phyloP scores from a whole-genome alignment of 2,329 filamentous ascomycete species.

The Alternaria alternata region DNA sequence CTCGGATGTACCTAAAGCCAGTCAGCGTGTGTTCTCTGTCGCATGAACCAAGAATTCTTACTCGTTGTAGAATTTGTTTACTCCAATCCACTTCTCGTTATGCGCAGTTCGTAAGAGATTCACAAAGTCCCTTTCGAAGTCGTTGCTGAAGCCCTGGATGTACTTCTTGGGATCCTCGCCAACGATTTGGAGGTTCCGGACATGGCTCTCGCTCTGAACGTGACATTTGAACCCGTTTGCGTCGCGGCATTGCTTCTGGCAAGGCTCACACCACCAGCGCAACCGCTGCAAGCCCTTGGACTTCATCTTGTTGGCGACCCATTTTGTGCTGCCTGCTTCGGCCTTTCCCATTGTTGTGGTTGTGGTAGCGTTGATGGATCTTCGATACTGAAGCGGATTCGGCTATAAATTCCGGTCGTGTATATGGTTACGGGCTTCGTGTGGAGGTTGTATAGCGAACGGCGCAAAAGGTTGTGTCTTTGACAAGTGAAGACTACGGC shows the following conservation, averaged over 20 bases:
- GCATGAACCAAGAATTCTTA: slow-evolving; percentile 44
- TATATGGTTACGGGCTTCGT: background rate
- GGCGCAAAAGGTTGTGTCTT: background rate
- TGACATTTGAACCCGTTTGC: slow-evolving; percentile 79
- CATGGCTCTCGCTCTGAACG: slow-evolving; percentile 82
- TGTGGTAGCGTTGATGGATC: background rate
- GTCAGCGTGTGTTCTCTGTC: background rate
- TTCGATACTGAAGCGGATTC: background rate
- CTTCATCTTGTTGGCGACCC: slow-evolving; percentile 90
- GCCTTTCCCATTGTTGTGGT: slow-evolving; percentile 77
- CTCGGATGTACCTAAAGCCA: background rate
- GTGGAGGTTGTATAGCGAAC: background rate
- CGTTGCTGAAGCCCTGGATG: slow-evolving; percentile 81
- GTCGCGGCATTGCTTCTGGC: slow-evolving; percentile 78
- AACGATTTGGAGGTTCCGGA: slow-evolving; percentile 78
- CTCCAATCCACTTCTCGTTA: slow-evolving; percentile 86
- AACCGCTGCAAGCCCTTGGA: slow-evolving; percentile 69
- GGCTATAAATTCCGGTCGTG: background rate
- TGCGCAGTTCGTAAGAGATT: slow-evolving; percentile 81
- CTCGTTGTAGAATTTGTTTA: slow-evolving; percentile 95
- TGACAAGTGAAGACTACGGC: background rate
- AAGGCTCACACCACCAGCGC: slow-evolving; percentile 88
- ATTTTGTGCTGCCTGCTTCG: slow-evolving; percentile 90
- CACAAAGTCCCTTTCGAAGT: slow-evolving; percentile 84
- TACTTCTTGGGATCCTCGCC: slow-evolving; percentile 86